These are phyloP conservation scores for Gracilariopsis chorda DNA, from an alignment of 23 red algal genomes.

Conservation along the genomic window DNA sequence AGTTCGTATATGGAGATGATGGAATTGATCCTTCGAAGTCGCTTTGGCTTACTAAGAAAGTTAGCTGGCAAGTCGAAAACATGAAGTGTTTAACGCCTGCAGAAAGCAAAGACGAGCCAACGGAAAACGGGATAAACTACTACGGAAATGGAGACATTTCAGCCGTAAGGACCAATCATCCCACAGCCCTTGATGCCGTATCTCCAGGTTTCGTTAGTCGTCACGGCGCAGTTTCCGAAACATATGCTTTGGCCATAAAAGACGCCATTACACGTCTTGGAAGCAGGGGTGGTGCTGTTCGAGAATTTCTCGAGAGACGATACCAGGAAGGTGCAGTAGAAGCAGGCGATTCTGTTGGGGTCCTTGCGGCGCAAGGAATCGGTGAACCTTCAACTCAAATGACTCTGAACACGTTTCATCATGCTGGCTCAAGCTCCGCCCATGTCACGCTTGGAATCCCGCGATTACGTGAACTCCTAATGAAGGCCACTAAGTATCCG, in stretches of 20 bases:
- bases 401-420: conserved; percentile 99
- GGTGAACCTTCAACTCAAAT: conserved; percentile 99
- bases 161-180: no score
- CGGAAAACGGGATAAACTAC: background rate
- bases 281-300: background rate
- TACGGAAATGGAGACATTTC: no score
- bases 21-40: conserved; percentile 92
- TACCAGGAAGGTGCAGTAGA: conserved; percentile 58
- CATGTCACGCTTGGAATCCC: conserved; percentile 97
- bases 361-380: conserved; percentile 91
- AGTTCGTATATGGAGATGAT: conserved; percentile 99
- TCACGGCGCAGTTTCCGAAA: conserved; percentile 35
- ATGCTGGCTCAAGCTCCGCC: conserved; percentile 87
- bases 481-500: conserved; percentile 80
- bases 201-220: conserved; percentile 31
- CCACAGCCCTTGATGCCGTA: conserved; percentile 25
- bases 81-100: background rate
- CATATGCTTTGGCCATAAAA: conserved; percentile 24
- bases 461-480: conserved; percentile 93
- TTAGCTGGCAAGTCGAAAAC: conserved; percentile 72
- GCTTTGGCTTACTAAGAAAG: conserved; percentile 70
- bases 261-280: background rate
- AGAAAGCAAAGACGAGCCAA: background rate
- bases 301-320: conserved; percentile 44
- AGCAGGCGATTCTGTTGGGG: conserved; percentile 90